phyloP scores from a whole-genome alignment of 768 basidiomycete genomes.

The Calocera cornea region DNA sequence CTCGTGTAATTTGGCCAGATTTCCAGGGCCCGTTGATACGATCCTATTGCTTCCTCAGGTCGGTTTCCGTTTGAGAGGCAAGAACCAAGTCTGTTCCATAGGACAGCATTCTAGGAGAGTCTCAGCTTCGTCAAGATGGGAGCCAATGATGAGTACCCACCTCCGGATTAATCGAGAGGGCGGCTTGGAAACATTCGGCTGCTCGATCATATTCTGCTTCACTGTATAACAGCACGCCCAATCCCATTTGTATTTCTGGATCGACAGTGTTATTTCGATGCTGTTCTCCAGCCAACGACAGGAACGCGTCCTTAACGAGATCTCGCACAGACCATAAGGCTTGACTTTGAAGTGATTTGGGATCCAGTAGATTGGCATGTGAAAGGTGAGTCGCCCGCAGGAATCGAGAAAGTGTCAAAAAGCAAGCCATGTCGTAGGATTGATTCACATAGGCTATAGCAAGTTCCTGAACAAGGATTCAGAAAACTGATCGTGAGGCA shows the following conservation, averaged over 20 bases:
- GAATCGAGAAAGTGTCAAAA: slow-evolving; percentile 78
- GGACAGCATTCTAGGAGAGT: slow-evolving; percentile 56
- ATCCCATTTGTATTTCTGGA: slow-evolving; percentile 82
- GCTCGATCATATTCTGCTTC: slow-evolving; percentile 76
- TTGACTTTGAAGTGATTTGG: slow-evolving; percentile 27
- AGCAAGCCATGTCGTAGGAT: slow-evolving; percentile 71
- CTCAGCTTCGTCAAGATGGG: neutral
- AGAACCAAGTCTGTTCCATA: slow-evolving; percentile 95
- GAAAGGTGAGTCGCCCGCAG: slow-evolving; percentile 51
- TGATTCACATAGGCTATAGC: slow-evolving; percentile 97
- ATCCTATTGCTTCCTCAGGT: slow-evolving; percentile 84
- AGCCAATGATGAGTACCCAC: slow-evolving; percentile 26
- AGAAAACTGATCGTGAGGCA: neutral
- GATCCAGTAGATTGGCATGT: slow-evolving; percentile 35
- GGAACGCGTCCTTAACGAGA: slow-evolving; percentile 67
- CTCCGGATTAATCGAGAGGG: slow-evolving; percentile 62
- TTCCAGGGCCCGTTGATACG: slow-evolving; percentile 79
- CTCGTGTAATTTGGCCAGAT: slow-evolving; percentile 91
- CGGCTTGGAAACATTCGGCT: slow-evolving; percentile 88
- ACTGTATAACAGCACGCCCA: slow-evolving; percentile 87
- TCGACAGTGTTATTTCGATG: slow-evolving; percentile 54
- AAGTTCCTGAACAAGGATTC: slow-evolving; percentile 46
- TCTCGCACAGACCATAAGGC: slow-evolving; percentile 68
- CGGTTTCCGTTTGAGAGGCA: slow-evolving; percentile 87
- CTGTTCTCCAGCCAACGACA: slow-evolving; percentile 70